These are phyloP conservation scores for Skeletonema tropicum DNA, from an alignment of 108 stramenopile genomes.

Conservation along the genomic window DNA sequence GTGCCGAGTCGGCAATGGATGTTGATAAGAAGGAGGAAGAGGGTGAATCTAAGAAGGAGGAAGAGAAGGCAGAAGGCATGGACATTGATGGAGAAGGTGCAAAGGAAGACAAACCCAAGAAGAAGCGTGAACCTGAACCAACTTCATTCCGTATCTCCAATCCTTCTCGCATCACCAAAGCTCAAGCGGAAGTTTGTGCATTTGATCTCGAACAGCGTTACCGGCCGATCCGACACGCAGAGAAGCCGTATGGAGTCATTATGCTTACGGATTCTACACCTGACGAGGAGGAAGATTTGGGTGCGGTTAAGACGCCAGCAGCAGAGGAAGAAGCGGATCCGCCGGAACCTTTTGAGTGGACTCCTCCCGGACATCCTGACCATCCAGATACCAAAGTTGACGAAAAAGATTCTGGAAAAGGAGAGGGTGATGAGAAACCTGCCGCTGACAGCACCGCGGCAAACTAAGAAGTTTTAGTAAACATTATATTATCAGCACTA, in stretches of 20 bases:
- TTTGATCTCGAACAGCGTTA: constrained; percentile 86
- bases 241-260: constrained; percentile 82
- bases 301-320: constrained; percentile 81
- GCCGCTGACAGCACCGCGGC: constrained; percentile 1
- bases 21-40: constrained; percentile 70
- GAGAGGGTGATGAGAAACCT: constrained; percentile 4
- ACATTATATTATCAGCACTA: neutral
- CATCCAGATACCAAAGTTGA: constrained; percentile 22
- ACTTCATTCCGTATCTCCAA: constrained; percentile 76
- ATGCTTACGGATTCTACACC: constrained; percentile 88
- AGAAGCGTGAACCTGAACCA: constrained; percentile 87
- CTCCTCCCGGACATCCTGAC: constrained; percentile 57
- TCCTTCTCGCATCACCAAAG: constrained; percentile 83
- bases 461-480: neutral
- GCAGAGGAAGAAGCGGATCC: constrained; percentile 86
- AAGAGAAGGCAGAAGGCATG: constrained; percentile 58
- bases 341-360: constrained; percentile 90
- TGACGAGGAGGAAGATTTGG: constrained; percentile 86
- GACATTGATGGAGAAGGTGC: constrained; percentile 69
- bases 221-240: constrained; percentile 79
- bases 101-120: constrained; percentile 77
- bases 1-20: constrained; percentile 65
- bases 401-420: constrained; percentile 1
- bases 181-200: constrained; percentile 72
- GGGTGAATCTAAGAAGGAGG: constrained; percentile 51